Evolutionary conservation across 345 rosid species (phyloP).

Genomic region (Orychophragmus violaceus): DNA sequence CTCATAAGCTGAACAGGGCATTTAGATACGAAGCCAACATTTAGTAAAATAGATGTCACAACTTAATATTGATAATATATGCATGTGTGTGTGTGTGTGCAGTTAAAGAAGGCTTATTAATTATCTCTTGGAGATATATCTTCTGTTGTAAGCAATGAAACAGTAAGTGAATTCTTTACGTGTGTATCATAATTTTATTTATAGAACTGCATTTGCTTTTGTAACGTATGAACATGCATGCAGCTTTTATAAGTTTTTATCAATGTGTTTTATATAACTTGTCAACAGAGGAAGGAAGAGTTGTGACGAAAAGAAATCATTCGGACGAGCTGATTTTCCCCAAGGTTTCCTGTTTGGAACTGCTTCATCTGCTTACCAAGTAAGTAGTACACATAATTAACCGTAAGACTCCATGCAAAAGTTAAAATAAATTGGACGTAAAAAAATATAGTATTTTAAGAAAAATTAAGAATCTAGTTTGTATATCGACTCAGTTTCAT

Average conservation of each 20-base stretch:
- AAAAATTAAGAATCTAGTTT: neutral
- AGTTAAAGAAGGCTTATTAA: neutral
- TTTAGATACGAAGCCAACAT: neutral
- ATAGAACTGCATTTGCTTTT: neutral
- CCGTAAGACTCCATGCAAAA: neutral
- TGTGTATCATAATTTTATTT: neutral
- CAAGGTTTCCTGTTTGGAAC: conserved; percentile 29
- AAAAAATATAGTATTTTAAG: neutral
- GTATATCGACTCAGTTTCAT: neutral
- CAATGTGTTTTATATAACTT: neutral
- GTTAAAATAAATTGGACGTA: neutral
- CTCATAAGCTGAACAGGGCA: neutral
- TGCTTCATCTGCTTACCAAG: conserved; percentile 32
- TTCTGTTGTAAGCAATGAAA: conserved; percentile 2
- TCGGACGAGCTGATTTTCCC: conserved; percentile 19
- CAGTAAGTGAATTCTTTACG: conserved; percentile 8
- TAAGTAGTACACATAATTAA: neutral
- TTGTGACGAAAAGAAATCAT: neutral
- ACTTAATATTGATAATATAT: neutral
- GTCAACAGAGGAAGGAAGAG: conserved; percentile 7
- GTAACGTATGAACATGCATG: neutral
- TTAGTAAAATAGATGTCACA: neutral
- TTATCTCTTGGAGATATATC: neutral
- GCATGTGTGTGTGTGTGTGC: neutral
- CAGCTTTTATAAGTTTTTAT: neutral